phyloP scores from a whole-genome alignment of 208 protist genomes.

The Trypanosoma caninum region DNA sequence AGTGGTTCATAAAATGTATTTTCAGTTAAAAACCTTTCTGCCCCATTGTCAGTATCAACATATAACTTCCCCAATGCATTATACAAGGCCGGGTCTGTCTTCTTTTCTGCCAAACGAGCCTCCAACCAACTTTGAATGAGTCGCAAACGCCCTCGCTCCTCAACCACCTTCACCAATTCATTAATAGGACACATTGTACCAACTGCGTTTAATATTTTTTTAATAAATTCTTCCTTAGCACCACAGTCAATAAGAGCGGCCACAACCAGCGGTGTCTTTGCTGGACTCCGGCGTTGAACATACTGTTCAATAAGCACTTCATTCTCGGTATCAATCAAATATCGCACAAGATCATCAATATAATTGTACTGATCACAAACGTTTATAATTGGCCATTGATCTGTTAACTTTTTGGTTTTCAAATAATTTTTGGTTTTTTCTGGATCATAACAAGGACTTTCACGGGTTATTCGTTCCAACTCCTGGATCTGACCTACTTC shows the following conservation, averaged over 20 bases:
- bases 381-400: conserved; percentile 99
- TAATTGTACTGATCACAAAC: conserved; percentile 99
- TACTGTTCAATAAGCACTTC: conserved; percentile 97
- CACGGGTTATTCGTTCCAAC: conserved; percentile 98
- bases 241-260: conserved; percentile 98
- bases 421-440: conserved; percentile 99
- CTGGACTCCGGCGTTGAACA: conserved; percentile 94
- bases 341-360: conserved; percentile 98
- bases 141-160: conserved; percentile 93
- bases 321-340: conserved; percentile 96
- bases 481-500: conserved; percentile 97
- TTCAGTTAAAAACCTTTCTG: conserved; percentile 96
- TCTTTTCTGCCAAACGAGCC: conserved; percentile 92
- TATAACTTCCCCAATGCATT: conserved; percentile 99
- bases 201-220: conserved; percentile 93
- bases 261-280: conserved; percentile 97
- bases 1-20: conserved; percentile 97
- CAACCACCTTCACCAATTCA: conserved; percentile 76
- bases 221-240: conserved; percentile 96
- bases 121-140: conserved; percentile 99
- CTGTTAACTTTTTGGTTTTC: conserved; percentile 97
- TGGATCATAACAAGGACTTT: conserved; percentile 97
- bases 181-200: conserved; percentile 95
- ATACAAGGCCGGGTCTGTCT: conserved; percentile 95
- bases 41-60: conserved; percentile 96